These are phyloP conservation scores for Asterionellopsis glacialis DNA, from an alignment of 108 stramenopile genomes.

Conservation along the genomic window DNA sequence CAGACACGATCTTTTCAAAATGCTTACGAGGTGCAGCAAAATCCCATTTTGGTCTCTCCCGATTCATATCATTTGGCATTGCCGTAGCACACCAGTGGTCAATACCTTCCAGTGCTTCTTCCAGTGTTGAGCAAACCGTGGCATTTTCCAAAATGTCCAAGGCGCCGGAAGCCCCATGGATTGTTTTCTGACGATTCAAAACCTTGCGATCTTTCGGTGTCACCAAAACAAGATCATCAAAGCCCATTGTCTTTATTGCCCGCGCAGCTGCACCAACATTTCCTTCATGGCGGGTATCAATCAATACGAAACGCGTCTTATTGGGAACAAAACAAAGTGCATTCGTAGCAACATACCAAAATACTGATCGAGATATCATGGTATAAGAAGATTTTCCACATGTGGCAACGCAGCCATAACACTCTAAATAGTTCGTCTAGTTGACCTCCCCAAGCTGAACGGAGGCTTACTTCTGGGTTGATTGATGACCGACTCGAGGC, in stretches of 20 bases:
- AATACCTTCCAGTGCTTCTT: conserved; percentile 33
- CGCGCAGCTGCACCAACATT: conserved; percentile 64
- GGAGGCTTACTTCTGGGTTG: too few relatives aligned
- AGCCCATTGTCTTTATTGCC: conserved; percentile 60
- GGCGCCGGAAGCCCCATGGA: conserved; percentile 55
- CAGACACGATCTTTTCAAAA: conserved; percentile 27
- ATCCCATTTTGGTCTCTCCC: conserved; percentile 13
- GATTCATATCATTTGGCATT: conserved; percentile 61
- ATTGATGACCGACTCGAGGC: too few relatives aligned
- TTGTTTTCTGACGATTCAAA: conserved; percentile 28
- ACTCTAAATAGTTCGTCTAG: too few relatives aligned
- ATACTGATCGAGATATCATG: too few relatives aligned
- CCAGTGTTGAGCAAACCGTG: conserved; percentile 20
- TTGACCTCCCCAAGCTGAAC: too few relatives aligned
- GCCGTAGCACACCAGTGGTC: conserved; percentile 53
- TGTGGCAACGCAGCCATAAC: too few relatives aligned
- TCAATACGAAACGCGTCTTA: conserved; percentile 46
- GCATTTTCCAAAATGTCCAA: conserved; percentile 39
- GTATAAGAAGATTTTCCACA: too few relatives aligned
- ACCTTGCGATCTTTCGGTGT: conserved; percentile 40
- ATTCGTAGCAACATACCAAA: too few relatives aligned
- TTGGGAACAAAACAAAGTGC: neutral
- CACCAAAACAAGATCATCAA: conserved; percentile 43
- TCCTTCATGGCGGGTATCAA: conserved; percentile 41
- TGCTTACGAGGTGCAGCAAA: conserved; percentile 40